These are phyloP conservation scores for Fragilaria crotonensis DNA, from an alignment of 108 stramenopile genomes.

Conservation along the genomic window DNA sequence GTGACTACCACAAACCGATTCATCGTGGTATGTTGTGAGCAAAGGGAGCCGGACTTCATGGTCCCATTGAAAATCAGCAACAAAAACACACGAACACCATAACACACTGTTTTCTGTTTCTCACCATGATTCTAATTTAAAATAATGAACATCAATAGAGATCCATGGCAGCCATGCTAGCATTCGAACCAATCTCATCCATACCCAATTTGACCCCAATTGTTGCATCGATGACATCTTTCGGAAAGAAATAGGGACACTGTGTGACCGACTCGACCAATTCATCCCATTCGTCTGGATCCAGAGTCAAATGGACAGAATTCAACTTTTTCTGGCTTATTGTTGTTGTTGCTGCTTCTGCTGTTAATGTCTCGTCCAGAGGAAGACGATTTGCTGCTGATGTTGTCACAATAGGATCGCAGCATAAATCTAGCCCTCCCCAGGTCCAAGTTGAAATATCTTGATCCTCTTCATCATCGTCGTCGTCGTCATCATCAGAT, in stretches of 20 bases:
- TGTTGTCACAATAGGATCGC: slow-evolving; percentile 20
- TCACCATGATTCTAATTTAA: no score
- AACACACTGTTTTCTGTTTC: no score
- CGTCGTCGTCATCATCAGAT: slow-evolving; percentile 1
- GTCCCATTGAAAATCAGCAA: no score
- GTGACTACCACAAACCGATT: no score
- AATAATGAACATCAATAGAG: no score
- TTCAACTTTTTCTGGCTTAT: not conserved
- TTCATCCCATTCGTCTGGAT: slow-evolving; percentile 20
- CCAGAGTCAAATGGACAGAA: slow-evolving; percentile 19
- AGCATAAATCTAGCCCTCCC: slow-evolving; percentile 71
- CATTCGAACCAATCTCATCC: no score
- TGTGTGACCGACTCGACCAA: slow-evolving; percentile 3
- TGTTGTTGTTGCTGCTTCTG: not conserved
- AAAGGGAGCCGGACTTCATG: no score
- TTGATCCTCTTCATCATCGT: slow-evolving; percentile 1
- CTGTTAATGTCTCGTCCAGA: not conserved
- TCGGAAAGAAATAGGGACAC: slow-evolving; percentile 10
- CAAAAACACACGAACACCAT: no score
- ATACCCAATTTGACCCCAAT: slow-evolving; percentile 30
- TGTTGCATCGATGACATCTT: slow-evolving; percentile 21
- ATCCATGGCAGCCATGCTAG: no score
- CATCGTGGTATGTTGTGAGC: no score
- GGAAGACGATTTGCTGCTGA: not conserved
- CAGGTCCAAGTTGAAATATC: slow-evolving; percentile 37